Evolutionary conservation across 805 yeast species (phyloP), one percentile per base, ranked within the genome.

Genomic region (Torulaspora gathmanii): DNA sequence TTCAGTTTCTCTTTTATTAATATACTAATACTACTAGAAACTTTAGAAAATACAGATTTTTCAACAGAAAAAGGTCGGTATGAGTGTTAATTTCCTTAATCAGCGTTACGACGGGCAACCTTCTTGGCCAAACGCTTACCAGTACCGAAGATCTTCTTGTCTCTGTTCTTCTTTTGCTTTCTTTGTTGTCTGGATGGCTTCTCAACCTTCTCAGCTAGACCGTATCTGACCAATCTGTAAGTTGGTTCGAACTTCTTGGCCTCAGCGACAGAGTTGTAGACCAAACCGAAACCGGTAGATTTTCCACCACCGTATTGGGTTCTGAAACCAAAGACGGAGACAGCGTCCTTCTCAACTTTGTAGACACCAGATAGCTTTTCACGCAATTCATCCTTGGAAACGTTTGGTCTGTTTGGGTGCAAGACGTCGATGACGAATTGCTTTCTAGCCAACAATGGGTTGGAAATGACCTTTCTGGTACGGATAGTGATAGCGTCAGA

Each of bases 151-250:
- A 87, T 75, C 86, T 93, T 93, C 89, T 85, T 83, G 71, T 86
- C 96, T 82, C 97, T 89, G 95, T 93, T 93, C 90, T 93, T 91
- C 89, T 86, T 88, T 82, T 91, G 98, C 79, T 93, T 93, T 83
- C 99, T 88, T 82, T 93, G 99, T 81, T 90, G 96, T 89, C 98
- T 90, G 68, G 97, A 88, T 67, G 96, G 80, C 82, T 88, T 89
- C 77, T 91, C 97, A 69, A 84, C 90, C 83, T 87, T 89, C 65
- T 78, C 79, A 71, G 95, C 97, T 72, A 90, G 82, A 70, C 98
- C 98, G 82, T 87, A 86, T 86, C 99, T 90, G 67, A 93, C 95
- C 71, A 88, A 87, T 80, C 99, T 90, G 95, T 93, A 93, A 63
- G 88, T 71, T 79, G 99, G 99, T 82, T 93, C 99, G 75, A 93